Base-by-base conservation (phyloP, 306 rosid species). In the Inga laurina region DNA sequence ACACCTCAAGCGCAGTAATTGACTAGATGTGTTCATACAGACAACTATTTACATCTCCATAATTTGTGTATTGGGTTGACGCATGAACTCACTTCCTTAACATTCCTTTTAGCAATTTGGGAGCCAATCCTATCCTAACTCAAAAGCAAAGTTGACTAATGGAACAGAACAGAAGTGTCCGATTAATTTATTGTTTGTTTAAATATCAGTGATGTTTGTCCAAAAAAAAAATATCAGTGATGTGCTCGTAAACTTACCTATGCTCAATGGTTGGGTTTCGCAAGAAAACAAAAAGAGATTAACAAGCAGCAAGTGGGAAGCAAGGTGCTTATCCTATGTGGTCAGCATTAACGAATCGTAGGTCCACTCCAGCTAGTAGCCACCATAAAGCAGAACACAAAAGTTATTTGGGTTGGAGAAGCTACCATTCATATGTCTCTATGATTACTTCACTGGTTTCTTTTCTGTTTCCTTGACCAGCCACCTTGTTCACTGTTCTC, bases 331-430 rank as follows among this genome's bases (percentile, higher is more conserved):
- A 68, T 65, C 81, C 57, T 62, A 54, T 22, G 52, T 79, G 78
- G 82, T 80, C 74, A 74, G 85, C 85, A 81, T 79, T 85, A 51
- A 83, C 24, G 80, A 51, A 71, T 64, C 69, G 87, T 89, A 81
- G 91, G 93, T 57, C 80, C 82, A 43, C 51, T 90, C 85, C 92
- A 90, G 89, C 92, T 87, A 88, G 46, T 76, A 10, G 80, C 49
- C 74, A 46, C 70, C 56, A 75, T 69, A 66, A 78, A 84, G 79
- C 84, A 70, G 59, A 80, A 79, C 82, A 81, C 70, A 76, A 34
- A 75, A 76, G 75, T 11, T 69, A 44, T 39, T 78, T 19, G 22
- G 74, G 75, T 66, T 62, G 84, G 48, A 82, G 85, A 80, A 84
- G 72, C 83, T 44, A n/a, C 65, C 82, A 37, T 80, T 86, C 84